A percentile compares a stretch with the other conserved stretches of the same genome.
These are phyloP conservation scores for Fusarium sp. DNA, from an alignment of 2,329 filamentous ascomycete genomes.

Conservation along the genomic window DNA sequence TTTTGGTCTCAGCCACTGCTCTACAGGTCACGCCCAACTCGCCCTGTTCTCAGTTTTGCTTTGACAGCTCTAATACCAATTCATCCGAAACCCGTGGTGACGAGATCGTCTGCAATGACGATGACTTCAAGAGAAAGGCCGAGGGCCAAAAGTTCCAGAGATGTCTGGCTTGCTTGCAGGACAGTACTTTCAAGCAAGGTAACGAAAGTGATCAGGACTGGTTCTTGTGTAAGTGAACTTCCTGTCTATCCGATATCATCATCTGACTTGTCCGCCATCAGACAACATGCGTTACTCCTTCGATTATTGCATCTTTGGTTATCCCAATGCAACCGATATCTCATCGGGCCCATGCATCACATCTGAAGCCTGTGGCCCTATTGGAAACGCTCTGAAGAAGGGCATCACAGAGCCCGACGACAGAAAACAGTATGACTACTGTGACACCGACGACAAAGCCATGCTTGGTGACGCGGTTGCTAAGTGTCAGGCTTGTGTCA, in stretches of 20 bases:
- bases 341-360: slow-evolving; percentile 65
- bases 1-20: slow-evolving; percentile 50
- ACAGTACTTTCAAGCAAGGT: slow-evolving; percentile 62
- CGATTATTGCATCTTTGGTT: slow-evolving; percentile 66
- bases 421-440: slow-evolving; percentile 62
- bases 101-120: slow-evolving; percentile 64
- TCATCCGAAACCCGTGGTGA: slow-evolving; percentile 60
- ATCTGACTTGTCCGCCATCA: slow-evolving; percentile 43
- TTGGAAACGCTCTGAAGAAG: slow-evolving; percentile 57
- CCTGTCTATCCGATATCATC: not conserved
- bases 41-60: slow-evolving; percentile 65
- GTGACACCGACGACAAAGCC: slow-evolving; percentile 56
- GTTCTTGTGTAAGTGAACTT: slow-evolving; percentile 66
- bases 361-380: slow-evolving; percentile 62
- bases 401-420: slow-evolving; percentile 55
- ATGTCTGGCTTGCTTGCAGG: slow-evolving; percentile 67
- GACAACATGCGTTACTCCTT: slow-evolving; percentile 68
- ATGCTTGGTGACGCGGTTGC: slow-evolving; percentile 53
- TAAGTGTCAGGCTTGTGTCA: slow-evolving; percentile 62
- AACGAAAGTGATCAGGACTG: slow-evolving; percentile 66
- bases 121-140: slow-evolving; percentile 55
- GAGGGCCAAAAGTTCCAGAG: slow-evolving; percentile 61
- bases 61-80: slow-evolving; percentile 60
- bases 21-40: slow-evolving; percentile 68
- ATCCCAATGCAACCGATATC: slow-evolving; percentile 61